These are phyloP conservation scores for Solanum tarijense DNA, from an alignment of 257 asterid species.

Conservation along the genomic window DNA sequence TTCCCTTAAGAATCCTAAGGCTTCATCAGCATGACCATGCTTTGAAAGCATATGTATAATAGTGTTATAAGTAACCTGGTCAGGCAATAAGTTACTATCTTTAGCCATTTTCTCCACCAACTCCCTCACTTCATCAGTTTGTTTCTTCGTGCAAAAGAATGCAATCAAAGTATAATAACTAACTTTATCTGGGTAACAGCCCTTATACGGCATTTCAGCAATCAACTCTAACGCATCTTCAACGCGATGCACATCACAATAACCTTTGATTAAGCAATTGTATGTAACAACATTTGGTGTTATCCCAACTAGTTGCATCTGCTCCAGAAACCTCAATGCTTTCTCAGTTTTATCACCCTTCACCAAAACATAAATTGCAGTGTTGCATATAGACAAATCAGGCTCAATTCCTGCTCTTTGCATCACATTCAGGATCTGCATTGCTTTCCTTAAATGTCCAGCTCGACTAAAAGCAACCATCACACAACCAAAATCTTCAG, in stretches of 20 bases:
- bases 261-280: slow-evolving; percentile 82
- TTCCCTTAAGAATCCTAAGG: slow-evolving; percentile 49
- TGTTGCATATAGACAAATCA: slow-evolving; percentile 58
- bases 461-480: slow-evolving; percentile 96
- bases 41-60: slow-evolving; percentile 73
- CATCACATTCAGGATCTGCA: slow-evolving; percentile 68
- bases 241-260: slow-evolving; percentile 48
- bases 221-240: slow-evolving; percentile 60
- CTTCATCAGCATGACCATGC: slow-evolving; percentile 67
- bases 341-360: slow-evolving; percentile 61
- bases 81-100: slow-evolving; percentile 49
- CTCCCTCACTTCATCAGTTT: slow-evolving; percentile 49
- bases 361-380: slow-evolving; percentile 74
- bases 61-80: slow-evolving; percentile 63
- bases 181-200: slow-evolving; percentile 75
- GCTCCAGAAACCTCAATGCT: slow-evolving; percentile 64
- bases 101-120: slow-evolving; percentile 59
- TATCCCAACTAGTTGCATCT: slow-evolving; percentile 73
- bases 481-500: slow-evolving; percentile 74
- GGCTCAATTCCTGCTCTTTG: slow-evolving; percentile 72
- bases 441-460: slow-evolving; percentile 68
- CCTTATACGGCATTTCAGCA: slow-evolving; percentile 54
- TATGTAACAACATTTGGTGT: slow-evolving; percentile 57
- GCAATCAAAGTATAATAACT: slow-evolving; percentile 72
- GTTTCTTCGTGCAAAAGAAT: slow-evolving; percentile 49